Evolutionary conservation across 2,329 filamentous ascomycete genomes (phyloP), one percentile per base, ranked within the genome.

Genomic region (Chaetomium sp.): DNA sequence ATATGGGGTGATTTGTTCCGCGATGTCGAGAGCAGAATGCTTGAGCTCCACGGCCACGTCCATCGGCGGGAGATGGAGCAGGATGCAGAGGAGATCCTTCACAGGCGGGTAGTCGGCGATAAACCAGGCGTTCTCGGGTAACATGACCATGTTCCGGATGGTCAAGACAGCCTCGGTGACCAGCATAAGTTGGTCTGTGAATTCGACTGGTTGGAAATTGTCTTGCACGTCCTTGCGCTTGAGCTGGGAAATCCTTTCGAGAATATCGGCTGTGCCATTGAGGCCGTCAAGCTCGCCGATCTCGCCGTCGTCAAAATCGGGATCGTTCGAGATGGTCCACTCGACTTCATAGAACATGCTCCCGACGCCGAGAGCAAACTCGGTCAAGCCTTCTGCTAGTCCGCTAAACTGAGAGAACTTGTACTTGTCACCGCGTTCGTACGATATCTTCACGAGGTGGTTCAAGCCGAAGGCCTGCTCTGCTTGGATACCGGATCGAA

Each of bases 391-490:
- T 76, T 98, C 95, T 0, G 92, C 92, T 31, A 99, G 83, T 10
- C 92, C 89, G 1, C 91, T 90, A 71, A 97, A 98, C 5, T 92
- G 91, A 71, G 96, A 93, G 70, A 98, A 97, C 66, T 92, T 90
- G 78, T 96, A 97, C 77, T 97, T 97, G 75, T 98, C 95, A 54
- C 94, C 94, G 51, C 93, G 87, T 76, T 98, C 93, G 73, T 90
- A 95, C 0, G 93, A 97, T 31, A 98, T 97, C 75, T 97, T 96
- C 65, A 98, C 93, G 4, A 98, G 80, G 72, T 98, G 94, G 72
- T 96, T 92, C 12, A 98, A 81, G 0, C 93, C 94, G 77, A 96
- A 98, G n/a, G 92, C 88, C 72, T 97, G 90, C 74, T 99, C 94
- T 13, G 88, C 85, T 3, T 85, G 85, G 29, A 96, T 86, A 2